Percentiles rank a stretch among this genome's conserved stretches.
These are phyloP conservation scores for Claviceps humidiphila DNA, from an alignment of 2,329 filamentous ascomycete genomes.

Conservation along the genomic window DNA sequence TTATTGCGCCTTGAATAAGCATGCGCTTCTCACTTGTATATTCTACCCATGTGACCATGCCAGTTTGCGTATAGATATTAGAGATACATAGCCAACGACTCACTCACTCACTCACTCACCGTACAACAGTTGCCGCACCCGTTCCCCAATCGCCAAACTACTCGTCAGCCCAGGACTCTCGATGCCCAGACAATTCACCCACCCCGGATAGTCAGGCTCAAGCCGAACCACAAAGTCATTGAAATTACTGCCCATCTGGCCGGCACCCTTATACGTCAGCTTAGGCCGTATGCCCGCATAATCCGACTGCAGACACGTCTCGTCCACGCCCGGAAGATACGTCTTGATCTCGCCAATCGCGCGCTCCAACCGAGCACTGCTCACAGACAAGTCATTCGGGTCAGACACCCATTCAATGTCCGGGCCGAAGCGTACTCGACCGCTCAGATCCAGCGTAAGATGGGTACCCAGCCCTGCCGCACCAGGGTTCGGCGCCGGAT, in stretches of 20 bases:
- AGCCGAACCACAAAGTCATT: conserved; percentile 70
- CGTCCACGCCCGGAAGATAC: conserved; percentile 67
- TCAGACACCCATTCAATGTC: conserved; percentile 85
- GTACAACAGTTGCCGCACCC: conserved; percentile 45
- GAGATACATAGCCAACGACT: neutral
- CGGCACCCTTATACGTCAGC: conserved; percentile 45
- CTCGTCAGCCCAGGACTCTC: conserved; percentile 89
- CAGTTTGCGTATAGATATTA: neutral
- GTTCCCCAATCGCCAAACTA: conserved; percentile 70
- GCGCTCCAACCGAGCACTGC: conserved; percentile 43
- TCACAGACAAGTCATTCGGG: conserved; percentile 57
- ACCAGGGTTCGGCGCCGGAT: conserved; percentile 74
- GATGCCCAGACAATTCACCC: conserved; percentile 83
- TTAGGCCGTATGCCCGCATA: conserved; percentile 92
- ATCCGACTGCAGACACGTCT: conserved; percentile 55
- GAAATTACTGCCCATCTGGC: conserved; percentile 54
- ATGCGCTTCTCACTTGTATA: neutral
- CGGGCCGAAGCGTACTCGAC: conserved; percentile 79
- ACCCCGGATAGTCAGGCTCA: conserved; percentile 68
- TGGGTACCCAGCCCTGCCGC: conserved; percentile 82
- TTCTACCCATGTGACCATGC: neutral
- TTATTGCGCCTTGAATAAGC: neutral
- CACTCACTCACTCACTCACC: conserved; percentile 1
- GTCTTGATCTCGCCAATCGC: conserved; percentile 63
- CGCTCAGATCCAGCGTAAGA: conserved; percentile 76